Evolutionary conservation across 2,329 filamentous ascomycete genomes (phyloP).

Genomic region (Endothia cerciana): DNA sequence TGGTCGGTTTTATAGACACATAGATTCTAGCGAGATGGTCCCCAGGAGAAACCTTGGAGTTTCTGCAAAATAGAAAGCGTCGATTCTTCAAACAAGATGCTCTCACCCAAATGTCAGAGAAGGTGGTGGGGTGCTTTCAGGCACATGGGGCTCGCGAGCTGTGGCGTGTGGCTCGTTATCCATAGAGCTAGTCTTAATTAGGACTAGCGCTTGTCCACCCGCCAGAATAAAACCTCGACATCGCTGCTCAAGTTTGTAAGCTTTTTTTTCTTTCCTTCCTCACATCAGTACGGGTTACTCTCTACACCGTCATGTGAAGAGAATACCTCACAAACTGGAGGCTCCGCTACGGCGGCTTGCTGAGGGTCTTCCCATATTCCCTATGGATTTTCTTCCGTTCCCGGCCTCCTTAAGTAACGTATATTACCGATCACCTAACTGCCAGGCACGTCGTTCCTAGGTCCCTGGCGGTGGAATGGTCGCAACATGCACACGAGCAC

Average conservation of each 20-base stretch:
- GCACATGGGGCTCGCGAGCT: neutral
- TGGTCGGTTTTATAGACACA: neutral
- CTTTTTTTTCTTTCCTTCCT: constrained; percentile 38
- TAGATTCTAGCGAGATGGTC: neutral
- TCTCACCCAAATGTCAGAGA: neutral
- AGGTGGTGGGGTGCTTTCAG: neutral
- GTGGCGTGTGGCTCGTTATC: neutral
- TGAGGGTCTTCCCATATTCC: constrained; percentile 52
- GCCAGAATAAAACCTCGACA: constrained; percentile 1
- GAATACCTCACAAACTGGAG: constrained; percentile 46
- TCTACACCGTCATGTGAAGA: constrained; percentile 58
- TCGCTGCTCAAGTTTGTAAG: constrained; percentile 7
- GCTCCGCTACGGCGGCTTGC: constrained; percentile 59
- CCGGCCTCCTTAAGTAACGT: constrained; percentile 55
- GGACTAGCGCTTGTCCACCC: neutral
- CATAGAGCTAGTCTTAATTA: neutral
- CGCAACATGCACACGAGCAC: constrained; percentile 42
- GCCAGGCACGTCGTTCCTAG: constrained; percentile 46
- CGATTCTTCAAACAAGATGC: neutral
- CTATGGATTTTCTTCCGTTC: constrained; percentile 60
- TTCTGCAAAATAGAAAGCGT: neutral
- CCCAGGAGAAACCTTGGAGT: neutral
- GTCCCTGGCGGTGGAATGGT: constrained; percentile 58
- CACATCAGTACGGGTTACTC: constrained; percentile 49
- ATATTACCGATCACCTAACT: constrained; percentile 45